Conservation (phyloP, 2,329 filamentous ascomycete genomes). For the Colletotrichum sp. region DNA sequence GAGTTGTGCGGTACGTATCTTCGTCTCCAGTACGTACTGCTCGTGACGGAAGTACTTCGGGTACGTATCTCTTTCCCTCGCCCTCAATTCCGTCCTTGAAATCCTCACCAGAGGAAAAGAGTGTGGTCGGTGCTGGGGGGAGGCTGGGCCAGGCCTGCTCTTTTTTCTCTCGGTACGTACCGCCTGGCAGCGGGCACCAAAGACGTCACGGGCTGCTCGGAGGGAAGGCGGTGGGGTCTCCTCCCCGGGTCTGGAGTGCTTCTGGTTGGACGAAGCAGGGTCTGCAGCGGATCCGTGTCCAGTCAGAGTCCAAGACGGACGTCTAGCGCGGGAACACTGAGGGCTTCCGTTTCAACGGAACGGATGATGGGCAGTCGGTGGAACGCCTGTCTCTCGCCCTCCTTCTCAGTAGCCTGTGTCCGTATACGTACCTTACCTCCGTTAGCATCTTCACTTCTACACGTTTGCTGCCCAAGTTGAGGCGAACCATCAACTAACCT, state of each 20-base stretch:
- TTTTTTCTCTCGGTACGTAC: not conserved
- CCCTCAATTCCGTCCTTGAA: not conserved
- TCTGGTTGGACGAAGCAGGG: slow-evolving; percentile 5
- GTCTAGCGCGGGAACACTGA: not conserved
- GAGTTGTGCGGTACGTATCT: not conserved
- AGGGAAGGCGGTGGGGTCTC: not conserved
- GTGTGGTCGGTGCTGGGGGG: not conserved
- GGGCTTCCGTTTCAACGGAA: not conserved
- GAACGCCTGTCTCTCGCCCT: not conserved
- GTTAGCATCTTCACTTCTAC: not conserved
- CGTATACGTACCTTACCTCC: not conserved
- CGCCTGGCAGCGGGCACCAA: not conserved
- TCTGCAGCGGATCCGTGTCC: not conserved
- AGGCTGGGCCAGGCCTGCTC: not conserved
- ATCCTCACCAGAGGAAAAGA: not conserved
- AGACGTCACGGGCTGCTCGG: slow-evolving; percentile 11
- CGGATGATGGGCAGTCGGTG: not conserved
- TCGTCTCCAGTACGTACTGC: not conserved
- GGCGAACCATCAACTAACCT: not conserved
- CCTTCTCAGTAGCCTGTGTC: not conserved
- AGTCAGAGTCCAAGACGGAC: not conserved
- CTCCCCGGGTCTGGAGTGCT: not conserved
- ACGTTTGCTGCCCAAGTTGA: not conserved
- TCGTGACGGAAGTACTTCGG: not conserved
- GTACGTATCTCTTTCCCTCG: not conserved